phyloP scores from a whole-genome alignment of 83 land plant species.

The Picea engelmannii region DNA sequence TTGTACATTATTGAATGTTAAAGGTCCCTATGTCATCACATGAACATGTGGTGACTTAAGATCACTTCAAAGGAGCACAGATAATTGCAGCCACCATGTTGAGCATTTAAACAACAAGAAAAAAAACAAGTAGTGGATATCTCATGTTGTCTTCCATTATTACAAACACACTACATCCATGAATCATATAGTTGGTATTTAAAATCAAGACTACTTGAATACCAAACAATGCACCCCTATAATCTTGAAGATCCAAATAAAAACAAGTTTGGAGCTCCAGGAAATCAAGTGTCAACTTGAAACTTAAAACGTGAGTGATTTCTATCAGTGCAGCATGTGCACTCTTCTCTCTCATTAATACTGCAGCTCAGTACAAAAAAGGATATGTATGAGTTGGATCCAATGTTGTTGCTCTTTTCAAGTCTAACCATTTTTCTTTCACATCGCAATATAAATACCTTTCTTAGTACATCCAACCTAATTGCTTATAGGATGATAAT shows the following conservation, averaged over 20 bases:
- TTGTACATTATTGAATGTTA: too few species aligned
- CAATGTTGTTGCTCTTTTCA: slow-evolving; percentile 80
- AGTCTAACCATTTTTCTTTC: slow-evolving; percentile 64
- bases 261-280: slow-evolving; percentile 85
- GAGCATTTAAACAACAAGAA: too few species aligned
- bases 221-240: slow-evolving; percentile 73
- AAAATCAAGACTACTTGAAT: slow-evolving; percentile 87
- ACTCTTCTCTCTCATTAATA: slow-evolving; percentile 76
- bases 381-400: slow-evolving; percentile 92
- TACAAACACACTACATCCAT: slow-evolving; percentile 77
- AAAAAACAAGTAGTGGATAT: too few species aligned
- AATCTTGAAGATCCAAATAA: slow-evolving; percentile 78
- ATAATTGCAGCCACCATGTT: too few species aligned
- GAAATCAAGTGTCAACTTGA: slow-evolving; percentile 84
- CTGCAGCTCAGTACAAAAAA: slow-evolving; percentile 85
- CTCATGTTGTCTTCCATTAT: too few species aligned
- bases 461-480: slow-evolving; percentile 97
- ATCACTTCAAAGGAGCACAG: too few species aligned
- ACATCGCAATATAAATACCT: slow-evolving; percentile 79
- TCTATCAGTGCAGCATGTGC: slow-evolving; percentile 72
- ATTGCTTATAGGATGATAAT: slow-evolving; percentile 59
- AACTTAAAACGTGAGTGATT: slow-evolving; percentile 80
- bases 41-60: too few species aligned
- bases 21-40: too few species aligned
- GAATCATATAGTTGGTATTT: slow-evolving; percentile 76